Base-by-base conservation (phyloP, 2,329 filamentous ascomycete genomes). In the Fusarium sp. region DNA sequence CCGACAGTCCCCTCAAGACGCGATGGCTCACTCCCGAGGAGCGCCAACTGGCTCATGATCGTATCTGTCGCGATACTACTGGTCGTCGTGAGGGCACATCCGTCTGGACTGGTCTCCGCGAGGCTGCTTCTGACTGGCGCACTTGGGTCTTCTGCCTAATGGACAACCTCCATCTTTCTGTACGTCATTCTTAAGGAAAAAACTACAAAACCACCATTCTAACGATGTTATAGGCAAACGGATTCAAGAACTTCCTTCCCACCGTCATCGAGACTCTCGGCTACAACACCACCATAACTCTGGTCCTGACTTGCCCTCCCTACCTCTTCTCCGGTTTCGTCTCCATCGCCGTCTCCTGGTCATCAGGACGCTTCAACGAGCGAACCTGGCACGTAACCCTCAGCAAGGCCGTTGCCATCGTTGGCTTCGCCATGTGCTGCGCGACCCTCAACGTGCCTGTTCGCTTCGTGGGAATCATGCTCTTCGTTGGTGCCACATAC, bases 251-350 rank as follows among this genome's bases (percentile, higher is more conserved):
- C 57, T 81, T 80, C 52, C 74, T 79, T 13, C 80, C 80, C 0
- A 80, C 74, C 0, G 84, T 87, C 14, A 84, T 88, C 41, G 79
- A 85, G 59, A 86, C 85, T 0, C 83, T 89, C 0, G 85, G 85
- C 0, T 88, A 87, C 78, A 82, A 79, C 66, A 83, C 79, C 0
- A 88, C 85, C 0, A 82, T 88, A 35, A 88, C 87, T 0, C 81
- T 89, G 0, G 82, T 87, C 2, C 81, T 89, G 20, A 88, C 87
- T 0, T 86, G 84, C 39, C 88, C 88, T 0, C 87, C 87, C 0
- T 89, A 86, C 77, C 75, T 87, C 20, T 77, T 87, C 52, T 86
- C 87, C 0, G 85, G 70, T 4, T 32, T 66, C 13, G 41, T 77
- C 3, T 79, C 77, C 0, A 72, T 78, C 4, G 32, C 66, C 2